A percentile compares a stretch with the other conserved stretches of the same genome.
These are phyloP conservation scores for Zizania palustris DNA, from an alignment of 202 grass and related monocot genomes.

Conservation along the genomic window DNA sequence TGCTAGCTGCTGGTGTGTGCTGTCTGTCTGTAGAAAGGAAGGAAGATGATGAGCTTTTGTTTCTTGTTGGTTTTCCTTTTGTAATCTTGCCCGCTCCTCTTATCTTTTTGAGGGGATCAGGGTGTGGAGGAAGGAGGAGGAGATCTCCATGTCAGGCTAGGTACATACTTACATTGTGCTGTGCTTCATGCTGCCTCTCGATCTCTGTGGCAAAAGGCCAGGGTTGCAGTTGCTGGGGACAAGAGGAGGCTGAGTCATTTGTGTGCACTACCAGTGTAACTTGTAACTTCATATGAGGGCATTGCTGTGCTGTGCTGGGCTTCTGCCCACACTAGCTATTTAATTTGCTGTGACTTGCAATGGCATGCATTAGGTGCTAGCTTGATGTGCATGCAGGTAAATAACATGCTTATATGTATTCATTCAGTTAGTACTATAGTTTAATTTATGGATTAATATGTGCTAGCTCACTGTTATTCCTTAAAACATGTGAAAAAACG, in stretches of 20 bases:
- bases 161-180: conserved; percentile 35
- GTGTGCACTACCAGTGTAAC: conserved; percentile 26
- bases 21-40: conserved; percentile 48
- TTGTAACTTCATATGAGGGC: conserved; percentile 38
- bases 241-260: conserved; percentile 30
- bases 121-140: conserved; percentile 23
- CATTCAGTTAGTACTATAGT: background rate
- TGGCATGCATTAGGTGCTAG: no score
- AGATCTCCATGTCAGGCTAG: conserved; percentile 58
- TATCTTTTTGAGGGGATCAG: conserved; percentile 31
- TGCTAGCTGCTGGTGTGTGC: background rate
- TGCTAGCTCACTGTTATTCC: conserved; percentile 6
- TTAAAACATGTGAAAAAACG: conserved; percentile 6
- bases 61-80: conserved; percentile 54
- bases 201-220: conserved; percentile 43
- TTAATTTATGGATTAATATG: background rate
- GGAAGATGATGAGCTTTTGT: conserved; percentile 52
- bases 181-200: conserved; percentile 40
- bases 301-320: conserved; percentile 26
- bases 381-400: background rate
- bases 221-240: conserved; percentile 48
- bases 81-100: conserved; percentile 35
- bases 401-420: background rate
- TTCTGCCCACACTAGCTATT: conserved; percentile 59
- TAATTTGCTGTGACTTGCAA: conserved; percentile 14